Evolutionary conservation across 2,329 filamentous ascomycete species (phyloP), one percentile per base, ranked within the genome.

Genomic region (Gyromitra esculenta): DNA sequence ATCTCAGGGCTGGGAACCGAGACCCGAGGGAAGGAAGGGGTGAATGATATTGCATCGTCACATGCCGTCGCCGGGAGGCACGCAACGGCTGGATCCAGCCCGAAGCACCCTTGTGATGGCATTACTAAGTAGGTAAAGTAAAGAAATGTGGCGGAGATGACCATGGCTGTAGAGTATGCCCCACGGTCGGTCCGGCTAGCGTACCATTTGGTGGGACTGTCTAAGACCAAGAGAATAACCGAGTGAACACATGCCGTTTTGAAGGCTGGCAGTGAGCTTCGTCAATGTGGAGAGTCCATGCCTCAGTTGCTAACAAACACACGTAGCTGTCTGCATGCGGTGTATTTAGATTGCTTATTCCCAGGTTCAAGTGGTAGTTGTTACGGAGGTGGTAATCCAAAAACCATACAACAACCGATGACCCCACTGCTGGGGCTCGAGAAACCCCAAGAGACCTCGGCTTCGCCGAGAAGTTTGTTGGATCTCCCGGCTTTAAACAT

Each of bases 1-100:
- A 45, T 31, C 56, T 11, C 37, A 62, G 11, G 21, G 59, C n/a
- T 62, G 43, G 52, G 67, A 63, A 73, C 73, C 73, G 73, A 76
- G 73, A 76, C 73, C 73, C 73, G 73, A 76, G 73, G 73, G 21
- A 54, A 65, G 31, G 50, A 76, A 67, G 73, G 21, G 45, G 59
- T 41, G 50, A 62, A 73, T 48, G 35, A 21, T 77, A 77, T 54
- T 52, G 60, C 21, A 77, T 75, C 41, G 43, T 77, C 75, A 77
- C 75, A 77, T 75, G 72, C 72, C 35, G 50, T 41, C 41, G 52
- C 9, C 35, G 35, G 41, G 13, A 7, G 62, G 15, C 54, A 63
- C 48, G 50, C 65, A 43, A 39, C 64, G 39, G 48, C 45, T 21
- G 57, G 13, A 31, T 48, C 41, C 43, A 56, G 39, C n/a, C 52